Conservation (phyloP, 2,329 filamentous ascomycete genomes). For the Monosporascus ibericus region DNA sequence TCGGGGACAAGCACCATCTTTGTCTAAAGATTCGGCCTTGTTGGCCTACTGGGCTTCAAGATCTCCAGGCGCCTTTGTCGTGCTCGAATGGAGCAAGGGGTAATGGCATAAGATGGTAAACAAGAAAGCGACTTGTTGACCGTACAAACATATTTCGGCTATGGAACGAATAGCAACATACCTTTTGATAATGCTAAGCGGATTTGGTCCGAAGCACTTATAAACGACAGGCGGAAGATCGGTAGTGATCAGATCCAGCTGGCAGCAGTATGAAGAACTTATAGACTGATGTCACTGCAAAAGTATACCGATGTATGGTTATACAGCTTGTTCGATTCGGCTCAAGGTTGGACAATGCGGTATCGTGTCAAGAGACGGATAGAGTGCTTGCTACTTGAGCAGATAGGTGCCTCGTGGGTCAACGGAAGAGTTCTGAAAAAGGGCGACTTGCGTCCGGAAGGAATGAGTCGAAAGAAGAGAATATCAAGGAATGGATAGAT, state of each 20-base stretch:
- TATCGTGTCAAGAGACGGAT: too few species aligned
- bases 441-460: constrained; percentile 25
- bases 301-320: constrained; percentile 13
- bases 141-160: too few species aligned
- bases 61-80: not conserved
- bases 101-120: not conserved
- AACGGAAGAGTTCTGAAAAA: not conserved
- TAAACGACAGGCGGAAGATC: not conserved
- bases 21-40: constrained; percentile 7
- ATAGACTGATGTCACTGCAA: constrained; percentile 10
- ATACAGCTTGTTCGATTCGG: constrained; percentile 15
- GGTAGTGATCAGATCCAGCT: constrained; percentile 9
- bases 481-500: constrained; percentile 17
- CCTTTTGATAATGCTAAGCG: not conserved
- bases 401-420: constrained; percentile 3
- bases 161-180: not conserved
- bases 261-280: constrained; percentile 7
- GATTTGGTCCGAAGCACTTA: not conserved
- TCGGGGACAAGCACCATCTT: constrained; percentile 2
- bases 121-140: not conserved
- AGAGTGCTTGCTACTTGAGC: constrained; percentile 20
- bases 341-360: constrained; percentile 12
- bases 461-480: constrained; percentile 17
- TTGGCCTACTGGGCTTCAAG: not conserved
- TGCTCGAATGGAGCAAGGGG: not conserved